These are phyloP conservation scores for Neospermospora avenae DNA, from an alignment of 2,329 filamentous ascomycete genomes.

Conservation along the genomic window DNA sequence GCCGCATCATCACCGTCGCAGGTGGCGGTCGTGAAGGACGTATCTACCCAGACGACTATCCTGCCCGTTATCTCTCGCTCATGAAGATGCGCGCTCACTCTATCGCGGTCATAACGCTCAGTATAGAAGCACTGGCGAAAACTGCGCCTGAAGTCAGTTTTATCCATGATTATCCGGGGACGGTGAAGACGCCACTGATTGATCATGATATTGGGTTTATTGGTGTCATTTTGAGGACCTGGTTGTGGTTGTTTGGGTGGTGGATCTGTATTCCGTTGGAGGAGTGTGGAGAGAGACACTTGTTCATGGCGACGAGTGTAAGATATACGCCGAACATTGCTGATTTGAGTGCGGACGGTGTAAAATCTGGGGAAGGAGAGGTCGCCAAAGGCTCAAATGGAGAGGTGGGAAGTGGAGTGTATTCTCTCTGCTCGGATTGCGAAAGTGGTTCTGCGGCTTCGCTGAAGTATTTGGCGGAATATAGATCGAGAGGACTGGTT, in stretches of 20 bases:
- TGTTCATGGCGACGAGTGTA: constrained; percentile 23
- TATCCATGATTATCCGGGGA: constrained; percentile 25
- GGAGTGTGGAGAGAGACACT: constrained; percentile 27
- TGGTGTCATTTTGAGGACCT: constrained; percentile 1
- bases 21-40: constrained; percentile 21
- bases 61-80: constrained; percentile 14
- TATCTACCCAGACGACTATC: constrained; percentile 23
- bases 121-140: constrained; percentile 20
- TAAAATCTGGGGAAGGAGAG: constrained; percentile 1
- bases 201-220: constrained; percentile 3
- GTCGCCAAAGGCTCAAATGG: constrained; percentile 13
- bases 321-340: constrained; percentile 11
- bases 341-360: not conserved
- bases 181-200: constrained; percentile 15
- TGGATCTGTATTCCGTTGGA: constrained; percentile 18
- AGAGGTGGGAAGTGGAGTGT: constrained; percentile 21
- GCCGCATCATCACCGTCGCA: constrained; percentile 46
- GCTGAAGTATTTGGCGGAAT: constrained; percentile 11
- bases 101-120: constrained; percentile 19
- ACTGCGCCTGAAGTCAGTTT: constrained; percentile 23
- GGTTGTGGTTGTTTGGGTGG: constrained; percentile 1
- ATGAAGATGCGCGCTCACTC: constrained; percentile 18
- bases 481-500: constrained; percentile 16
- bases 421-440: constrained; percentile 16
- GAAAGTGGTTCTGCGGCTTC: constrained; percentile 18